A percentile compares a stretch with the other conserved stretches of the same genome.
Evolutionary conservation across 164 flowering plant genomes (phyloP).

Genomic region (Buxus sempervirens): DNA sequence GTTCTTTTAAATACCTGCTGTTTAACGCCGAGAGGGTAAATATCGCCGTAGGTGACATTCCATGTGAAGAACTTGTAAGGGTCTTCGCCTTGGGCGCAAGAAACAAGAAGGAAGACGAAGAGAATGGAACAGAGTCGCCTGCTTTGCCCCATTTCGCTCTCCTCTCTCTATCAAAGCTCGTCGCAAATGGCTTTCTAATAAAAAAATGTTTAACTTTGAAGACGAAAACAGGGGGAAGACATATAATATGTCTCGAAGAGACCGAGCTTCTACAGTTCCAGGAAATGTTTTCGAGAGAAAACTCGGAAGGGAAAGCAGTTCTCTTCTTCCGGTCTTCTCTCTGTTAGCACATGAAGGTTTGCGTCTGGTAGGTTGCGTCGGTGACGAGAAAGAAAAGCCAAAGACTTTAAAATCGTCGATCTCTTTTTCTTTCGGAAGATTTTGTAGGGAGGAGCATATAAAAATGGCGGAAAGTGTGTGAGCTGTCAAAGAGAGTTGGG

Average conservation of each 20-base stretch:
- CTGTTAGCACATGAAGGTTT: no score
- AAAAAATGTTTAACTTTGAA: background rate
- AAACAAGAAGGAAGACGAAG: conserved; percentile 7
- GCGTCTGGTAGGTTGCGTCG: background rate
- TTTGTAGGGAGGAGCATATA: no score
- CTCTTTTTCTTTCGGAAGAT: background rate
- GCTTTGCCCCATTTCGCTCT: conserved; percentile 10
- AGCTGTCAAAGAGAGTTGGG: background rate
- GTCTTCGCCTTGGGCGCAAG: conserved; percentile 26
- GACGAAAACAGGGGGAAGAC: background rate
- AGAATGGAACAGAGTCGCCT: conserved; percentile 14
- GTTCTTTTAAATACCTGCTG: conserved; percentile 24
- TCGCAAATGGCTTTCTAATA: background rate
- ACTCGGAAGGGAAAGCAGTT: background rate
- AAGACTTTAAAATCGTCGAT: no score
- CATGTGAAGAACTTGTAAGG: conserved; percentile 32
- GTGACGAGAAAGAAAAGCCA: background rate
- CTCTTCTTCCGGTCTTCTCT: background rate
- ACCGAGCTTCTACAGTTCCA: conserved; percentile 10
- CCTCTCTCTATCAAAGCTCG: background rate
- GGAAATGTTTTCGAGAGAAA: background rate
- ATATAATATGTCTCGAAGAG: background rate
- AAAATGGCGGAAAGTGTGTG: background rate
- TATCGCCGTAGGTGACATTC: conserved; percentile 37
- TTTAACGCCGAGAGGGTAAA: conserved; percentile 34